Evolutionary conservation across 2,329 filamentous ascomycete genomes (phyloP).

Genomic region (Apiospora pterosperma): DNA sequence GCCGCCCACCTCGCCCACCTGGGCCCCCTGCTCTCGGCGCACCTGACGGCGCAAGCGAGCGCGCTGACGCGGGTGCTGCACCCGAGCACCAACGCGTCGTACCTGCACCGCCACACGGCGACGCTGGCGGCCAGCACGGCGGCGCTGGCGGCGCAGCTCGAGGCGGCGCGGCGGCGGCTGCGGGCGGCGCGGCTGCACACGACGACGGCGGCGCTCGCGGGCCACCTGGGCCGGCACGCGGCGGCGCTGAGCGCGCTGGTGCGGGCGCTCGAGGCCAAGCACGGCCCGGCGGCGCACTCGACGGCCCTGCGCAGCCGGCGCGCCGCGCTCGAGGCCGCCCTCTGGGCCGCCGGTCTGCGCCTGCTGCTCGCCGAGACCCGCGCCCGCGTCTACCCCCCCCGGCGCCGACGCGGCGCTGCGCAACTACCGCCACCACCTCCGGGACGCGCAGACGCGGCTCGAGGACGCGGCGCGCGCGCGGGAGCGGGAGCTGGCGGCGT

Average conservation of each 20-base stretch:
- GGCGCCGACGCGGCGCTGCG: conserved; percentile 35
- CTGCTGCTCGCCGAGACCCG: conserved; percentile 27
- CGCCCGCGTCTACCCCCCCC: conserved; percentile 40
- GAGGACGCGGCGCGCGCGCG: conserved; percentile 39
- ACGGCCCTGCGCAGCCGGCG: conserved; percentile 49
- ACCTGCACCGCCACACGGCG: conserved; percentile 55
- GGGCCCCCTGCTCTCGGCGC: conserved; percentile 42
- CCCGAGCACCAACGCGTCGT: conserved; percentile 51
- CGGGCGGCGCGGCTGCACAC: conserved; percentile 32
- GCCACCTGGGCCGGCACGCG: conserved; percentile 38
- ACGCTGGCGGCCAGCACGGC: conserved; percentile 39
- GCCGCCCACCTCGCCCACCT: conserved; percentile 46
- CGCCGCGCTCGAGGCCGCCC: conserved; percentile 40
- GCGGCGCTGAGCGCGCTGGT: conserved; percentile 39
- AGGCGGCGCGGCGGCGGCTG: conserved; percentile 29
- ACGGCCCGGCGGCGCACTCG: conserved; percentile 47
- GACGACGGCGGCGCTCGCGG: conserved; percentile 32
- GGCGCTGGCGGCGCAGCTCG: conserved; percentile 32
- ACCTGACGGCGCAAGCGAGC: conserved; percentile 47
- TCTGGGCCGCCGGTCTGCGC: conserved; percentile 35
- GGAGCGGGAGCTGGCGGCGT: conserved; percentile 42
- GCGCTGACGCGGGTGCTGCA: conserved; percentile 45
- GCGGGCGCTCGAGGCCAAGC: conserved; percentile 52
- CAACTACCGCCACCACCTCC: conserved; percentile 47
- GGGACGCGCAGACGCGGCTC: conserved; percentile 43